These are phyloP conservation scores for Tetragonia tetragonoides DNA, from an alignment of 148 eudicot species.

Conservation along the genomic window DNA sequence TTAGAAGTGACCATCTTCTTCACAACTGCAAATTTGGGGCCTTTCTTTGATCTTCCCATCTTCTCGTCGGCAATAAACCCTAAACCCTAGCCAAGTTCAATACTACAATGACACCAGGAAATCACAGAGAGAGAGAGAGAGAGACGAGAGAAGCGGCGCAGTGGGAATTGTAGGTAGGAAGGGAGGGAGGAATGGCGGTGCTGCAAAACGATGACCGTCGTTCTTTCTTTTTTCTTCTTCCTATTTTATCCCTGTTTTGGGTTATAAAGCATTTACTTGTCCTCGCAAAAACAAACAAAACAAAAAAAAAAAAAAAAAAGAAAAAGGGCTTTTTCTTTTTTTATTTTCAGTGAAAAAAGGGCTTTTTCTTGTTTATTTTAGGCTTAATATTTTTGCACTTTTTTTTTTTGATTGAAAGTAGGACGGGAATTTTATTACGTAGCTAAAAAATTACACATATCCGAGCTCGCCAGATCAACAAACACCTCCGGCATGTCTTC, in stretches of 20 bases:
- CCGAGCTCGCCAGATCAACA: too few species aligned
- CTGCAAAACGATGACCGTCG: background rate
- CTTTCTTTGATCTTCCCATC: conserved; percentile 89
- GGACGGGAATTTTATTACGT: too few species aligned
- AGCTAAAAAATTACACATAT: too few species aligned
- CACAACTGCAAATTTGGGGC: conserved; percentile 86
- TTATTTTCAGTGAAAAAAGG: too few species aligned
- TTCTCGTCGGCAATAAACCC: conserved; percentile 28
- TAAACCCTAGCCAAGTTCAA: conserved; percentile 25
- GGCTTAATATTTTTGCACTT: too few species aligned
- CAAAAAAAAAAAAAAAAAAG: too few species aligned
- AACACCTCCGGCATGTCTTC: too few species aligned
- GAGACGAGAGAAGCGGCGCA: conserved; percentile 2
- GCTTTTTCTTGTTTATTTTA: too few species aligned
- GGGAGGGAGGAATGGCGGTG: conserved; percentile 4
- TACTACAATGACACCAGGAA: background rate
- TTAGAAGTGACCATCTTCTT: conserved; percentile 78
- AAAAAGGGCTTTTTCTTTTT: too few species aligned
- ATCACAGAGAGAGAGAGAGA: background rate
- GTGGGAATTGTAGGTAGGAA: background rate
- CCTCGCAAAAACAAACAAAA: too few species aligned
- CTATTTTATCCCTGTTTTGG: background rate
- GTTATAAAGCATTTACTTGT: too few species aligned
- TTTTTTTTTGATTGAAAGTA: too few species aligned
- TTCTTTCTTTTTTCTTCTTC: background rate